Conservation (phyloP, 139 green algal genomes). For the Picochlorum sp. region DNA sequence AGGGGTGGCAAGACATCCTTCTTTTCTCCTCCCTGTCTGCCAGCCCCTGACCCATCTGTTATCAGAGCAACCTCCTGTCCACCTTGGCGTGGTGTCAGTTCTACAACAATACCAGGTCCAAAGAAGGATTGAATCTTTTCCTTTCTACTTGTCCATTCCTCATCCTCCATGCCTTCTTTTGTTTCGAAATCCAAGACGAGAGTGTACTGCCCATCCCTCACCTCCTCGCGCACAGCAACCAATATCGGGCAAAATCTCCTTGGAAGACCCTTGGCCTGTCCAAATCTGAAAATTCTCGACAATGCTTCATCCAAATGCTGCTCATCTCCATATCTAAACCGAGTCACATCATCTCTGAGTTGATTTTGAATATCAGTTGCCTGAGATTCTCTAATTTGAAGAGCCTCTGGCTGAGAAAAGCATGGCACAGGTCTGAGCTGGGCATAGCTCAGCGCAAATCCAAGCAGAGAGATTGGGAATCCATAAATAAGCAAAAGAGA, state of each 20-base stretch:
- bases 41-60: constrained; percentile 62
- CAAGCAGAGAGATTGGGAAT: constrained; percentile 89
- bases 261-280: constrained; percentile 51
- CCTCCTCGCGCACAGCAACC: constrained; percentile 75
- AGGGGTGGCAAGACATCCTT: constrained; percentile 86
- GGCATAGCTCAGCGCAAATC: constrained; percentile 88
- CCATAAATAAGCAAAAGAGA: constrained; percentile 94
- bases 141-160: constrained; percentile 56
- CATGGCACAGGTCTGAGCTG: constrained; percentile 73
- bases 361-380: constrained; percentile 95
- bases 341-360: constrained; percentile 68
- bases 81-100: constrained; percentile 22
- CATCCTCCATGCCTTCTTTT: constrained; percentile 45
- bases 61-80: constrained; percentile 68
- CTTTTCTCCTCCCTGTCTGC: constrained; percentile 52
- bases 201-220: constrained; percentile 34
- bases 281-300: constrained; percentile 79
- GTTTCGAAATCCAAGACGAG: constrained; percentile 73
- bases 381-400: constrained; percentile 64
- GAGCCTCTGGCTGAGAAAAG: constrained; percentile 60
- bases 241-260: constrained; percentile 63
- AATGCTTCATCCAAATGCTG: constrained; percentile 96
- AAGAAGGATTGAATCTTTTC: constrained; percentile 90
- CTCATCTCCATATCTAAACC: constrained; percentile 92
- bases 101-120: constrained; percentile 70